Percentiles rank a stretch among this genome's conserved stretches.
Conservation (phyloP, 805 yeast genomes). For the Tetrapisispora phaffii region DNA sequence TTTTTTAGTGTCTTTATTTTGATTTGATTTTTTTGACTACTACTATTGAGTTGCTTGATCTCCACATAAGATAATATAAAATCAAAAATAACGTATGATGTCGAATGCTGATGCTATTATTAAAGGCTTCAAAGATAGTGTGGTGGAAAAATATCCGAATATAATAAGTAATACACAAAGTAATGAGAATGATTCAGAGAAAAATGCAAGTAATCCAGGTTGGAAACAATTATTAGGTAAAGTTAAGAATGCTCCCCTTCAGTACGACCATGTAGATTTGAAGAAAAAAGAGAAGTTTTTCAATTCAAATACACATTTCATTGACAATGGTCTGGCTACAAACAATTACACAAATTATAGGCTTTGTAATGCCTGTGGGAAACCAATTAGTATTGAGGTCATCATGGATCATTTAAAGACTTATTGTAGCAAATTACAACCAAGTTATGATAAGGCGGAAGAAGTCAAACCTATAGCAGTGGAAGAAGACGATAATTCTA, state of each 20-base stretch:
- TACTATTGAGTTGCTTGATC: neutral
- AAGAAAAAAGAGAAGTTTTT: conserved; percentile 13
- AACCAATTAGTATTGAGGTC: conserved; percentile 21
- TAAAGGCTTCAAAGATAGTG: conserved; percentile 10
- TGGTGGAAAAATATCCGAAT: conserved; percentile 8
- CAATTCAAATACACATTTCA: conserved; percentile 16
- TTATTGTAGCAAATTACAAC: conserved; percentile 9
- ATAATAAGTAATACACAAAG: conserved; percentile 2
- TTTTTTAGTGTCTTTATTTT: no score
- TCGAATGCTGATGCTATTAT: conserved; percentile 4
- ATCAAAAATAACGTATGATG: neutral
- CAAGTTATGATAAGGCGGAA: conserved; percentile 2
- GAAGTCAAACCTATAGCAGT: conserved; percentile 3
- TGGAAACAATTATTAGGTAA: conserved; percentile 19
- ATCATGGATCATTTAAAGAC: conserved; percentile 25
- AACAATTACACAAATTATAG: conserved; percentile 16
- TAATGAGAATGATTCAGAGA: neutral
- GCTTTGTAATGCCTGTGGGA: conserved; percentile 27
- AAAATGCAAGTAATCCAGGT: conserved; percentile 2
- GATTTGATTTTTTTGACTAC: no score
- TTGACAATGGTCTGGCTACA: conserved; percentile 15
- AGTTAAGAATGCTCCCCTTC: conserved; percentile 11
- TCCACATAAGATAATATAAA: no score
- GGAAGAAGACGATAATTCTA: conserved; percentile 1
- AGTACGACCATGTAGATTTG: conserved; percentile 10